Evolutionary conservation across 306 rosid genomes (phyloP).

Genomic region (Psophocarpus tetragonolobus): DNA sequence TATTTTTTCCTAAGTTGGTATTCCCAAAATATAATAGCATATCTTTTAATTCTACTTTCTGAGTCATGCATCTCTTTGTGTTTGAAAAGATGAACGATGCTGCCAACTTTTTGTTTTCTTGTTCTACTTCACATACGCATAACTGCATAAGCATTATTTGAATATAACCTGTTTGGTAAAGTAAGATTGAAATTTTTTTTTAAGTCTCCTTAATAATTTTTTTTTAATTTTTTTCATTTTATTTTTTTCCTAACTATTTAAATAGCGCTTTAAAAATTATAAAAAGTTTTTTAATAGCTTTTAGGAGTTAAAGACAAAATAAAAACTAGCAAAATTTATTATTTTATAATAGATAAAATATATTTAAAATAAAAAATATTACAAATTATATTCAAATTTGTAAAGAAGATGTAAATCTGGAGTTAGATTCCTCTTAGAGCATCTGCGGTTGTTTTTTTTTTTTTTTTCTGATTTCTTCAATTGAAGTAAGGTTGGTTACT

Average conservation of each 20-base stretch:
- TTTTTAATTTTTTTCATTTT: too few species aligned
- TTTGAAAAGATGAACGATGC: constrained; percentile 41
- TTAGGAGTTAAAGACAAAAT: too few species aligned
- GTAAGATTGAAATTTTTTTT: too few species aligned
- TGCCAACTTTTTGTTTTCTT: constrained; percentile 1
- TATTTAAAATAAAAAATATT: constrained; percentile 40
- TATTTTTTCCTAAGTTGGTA: constrained; percentile 14
- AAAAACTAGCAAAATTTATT: too few species aligned
- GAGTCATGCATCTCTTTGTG: background rate
- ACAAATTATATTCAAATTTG: constrained; percentile 39
- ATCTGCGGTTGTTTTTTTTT: too few species aligned
- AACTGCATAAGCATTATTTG: constrained; percentile 24
- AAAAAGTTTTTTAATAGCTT: too few species aligned
- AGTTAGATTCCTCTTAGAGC: constrained; percentile 7
- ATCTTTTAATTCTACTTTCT: constrained; percentile 19
- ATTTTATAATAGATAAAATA: too few species aligned
- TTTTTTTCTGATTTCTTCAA: too few species aligned
- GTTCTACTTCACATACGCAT: background rate
- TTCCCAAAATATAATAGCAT: constrained; percentile 36
- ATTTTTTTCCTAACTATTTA: too few species aligned
- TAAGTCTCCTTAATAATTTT: too few species aligned
- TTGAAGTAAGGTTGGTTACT: too few species aligned
- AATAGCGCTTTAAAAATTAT: too few species aligned
- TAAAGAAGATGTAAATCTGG: constrained; percentile 46
- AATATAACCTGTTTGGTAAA: constrained; percentile 52